Conservation (phyloP, 2,329 filamentous ascomycete genomes). For the Sclerotinia subarctica region DNA sequence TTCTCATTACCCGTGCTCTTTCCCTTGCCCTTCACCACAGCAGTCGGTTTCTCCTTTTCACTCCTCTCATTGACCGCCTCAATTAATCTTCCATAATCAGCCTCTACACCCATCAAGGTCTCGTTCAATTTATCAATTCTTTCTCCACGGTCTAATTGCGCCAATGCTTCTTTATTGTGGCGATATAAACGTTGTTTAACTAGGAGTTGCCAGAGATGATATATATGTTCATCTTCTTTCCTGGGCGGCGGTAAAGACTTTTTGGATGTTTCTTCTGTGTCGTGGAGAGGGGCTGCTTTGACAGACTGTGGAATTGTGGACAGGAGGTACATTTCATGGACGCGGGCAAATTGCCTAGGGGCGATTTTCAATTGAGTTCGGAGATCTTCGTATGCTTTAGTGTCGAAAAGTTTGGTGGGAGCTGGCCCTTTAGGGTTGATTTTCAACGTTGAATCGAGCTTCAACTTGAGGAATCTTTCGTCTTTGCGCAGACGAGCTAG, state of each 20-base stretch:
- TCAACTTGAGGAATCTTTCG: constrained; percentile 55
- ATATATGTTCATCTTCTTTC: constrained; percentile 57
- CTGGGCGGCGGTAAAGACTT: constrained; percentile 6
- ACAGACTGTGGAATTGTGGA: constrained; percentile 55
- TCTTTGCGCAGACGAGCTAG: constrained; percentile 59
- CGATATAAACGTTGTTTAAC: constrained; percentile 75
- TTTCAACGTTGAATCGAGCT: constrained; percentile 50
- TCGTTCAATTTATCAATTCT: constrained; percentile 70
- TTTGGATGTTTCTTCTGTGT: constrained; percentile 38
- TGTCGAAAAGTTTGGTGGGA: constrained; percentile 57
- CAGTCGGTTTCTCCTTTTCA: constrained; percentile 19
- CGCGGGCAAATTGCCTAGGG: constrained; percentile 69
- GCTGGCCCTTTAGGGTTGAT: constrained; percentile 49
- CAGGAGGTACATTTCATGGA: constrained; percentile 74
- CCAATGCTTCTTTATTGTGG: constrained; percentile 69
- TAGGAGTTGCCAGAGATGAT: constrained; percentile 69
- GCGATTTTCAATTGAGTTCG: constrained; percentile 66
- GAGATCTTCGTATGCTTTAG: constrained; percentile 53
- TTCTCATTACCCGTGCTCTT: background rate
- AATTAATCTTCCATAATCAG: constrained; percentile 69
- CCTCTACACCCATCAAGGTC: constrained; percentile 64
- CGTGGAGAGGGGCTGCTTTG: constrained; percentile 48
- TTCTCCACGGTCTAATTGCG: constrained; percentile 65
- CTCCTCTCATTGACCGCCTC: constrained; percentile 26
- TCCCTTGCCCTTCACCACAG: constrained; percentile 8